Evolutionary conservation across 768 basidiomycete species (phyloP).

Genomic region (Kwoniella dejecticola): DNA sequence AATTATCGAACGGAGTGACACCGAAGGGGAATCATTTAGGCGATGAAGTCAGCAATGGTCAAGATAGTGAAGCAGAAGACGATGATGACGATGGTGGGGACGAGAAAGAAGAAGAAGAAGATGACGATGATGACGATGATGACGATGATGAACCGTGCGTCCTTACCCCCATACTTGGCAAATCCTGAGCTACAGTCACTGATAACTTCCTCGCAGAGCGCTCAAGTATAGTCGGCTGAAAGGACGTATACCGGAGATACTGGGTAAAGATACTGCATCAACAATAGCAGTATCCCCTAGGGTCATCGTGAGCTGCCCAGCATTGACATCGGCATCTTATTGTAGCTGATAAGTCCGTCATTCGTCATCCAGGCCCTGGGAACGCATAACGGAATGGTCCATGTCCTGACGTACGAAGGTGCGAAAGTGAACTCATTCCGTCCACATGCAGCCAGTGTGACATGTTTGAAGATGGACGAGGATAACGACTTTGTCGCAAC

Average conservation of each 20-base stretch:
- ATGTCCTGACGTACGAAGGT: conserved; percentile 77
- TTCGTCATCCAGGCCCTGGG: conserved; percentile 88
- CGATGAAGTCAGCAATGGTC: conserved; percentile 37
- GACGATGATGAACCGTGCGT: conserved; percentile 84
- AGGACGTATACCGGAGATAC: conserved; percentile 70
- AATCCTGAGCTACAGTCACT: too few relatives aligned
- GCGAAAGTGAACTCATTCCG: conserved; percentile 84
- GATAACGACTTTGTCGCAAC: conserved; percentile 88
- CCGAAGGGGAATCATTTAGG: conserved; percentile 43
- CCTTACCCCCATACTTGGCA: not conserved
- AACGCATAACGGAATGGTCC: conserved; percentile 89
- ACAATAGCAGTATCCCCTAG: conserved; percentile 74
- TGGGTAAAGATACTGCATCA: conserved; percentile 87
- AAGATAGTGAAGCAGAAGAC: conserved; percentile 28
- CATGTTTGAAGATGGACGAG: conserved; percentile 79
- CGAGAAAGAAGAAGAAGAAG: conserved; percentile 58
- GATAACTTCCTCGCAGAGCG: conserved; percentile 55
- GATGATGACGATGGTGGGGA: conserved; percentile 59
- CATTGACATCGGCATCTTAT: not conserved
- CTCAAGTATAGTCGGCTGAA: conserved; percentile 86
- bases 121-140: conserved; percentile 45
- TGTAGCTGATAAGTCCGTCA: conserved; percentile 13
- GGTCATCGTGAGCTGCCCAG: conserved; percentile 63
- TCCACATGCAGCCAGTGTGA: conserved; percentile 82
- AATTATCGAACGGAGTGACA: conserved; percentile 32